Conservation (phyloP, 345 rosid species). For the Sonneratia alba region DNA sequence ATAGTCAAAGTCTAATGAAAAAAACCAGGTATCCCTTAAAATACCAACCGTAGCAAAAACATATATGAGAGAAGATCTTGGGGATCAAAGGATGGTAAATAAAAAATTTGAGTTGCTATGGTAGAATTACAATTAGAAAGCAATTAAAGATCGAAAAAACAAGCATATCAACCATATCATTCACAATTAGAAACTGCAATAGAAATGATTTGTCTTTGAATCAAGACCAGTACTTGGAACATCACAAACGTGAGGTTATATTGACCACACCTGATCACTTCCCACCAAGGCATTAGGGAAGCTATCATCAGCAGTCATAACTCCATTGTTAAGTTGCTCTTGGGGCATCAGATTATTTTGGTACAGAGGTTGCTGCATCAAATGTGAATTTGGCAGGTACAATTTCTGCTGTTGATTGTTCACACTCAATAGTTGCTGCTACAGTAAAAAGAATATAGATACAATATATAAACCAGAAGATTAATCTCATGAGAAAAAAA, state of each 20-base stretch:
- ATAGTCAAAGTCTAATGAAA: background rate
- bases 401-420: slow-evolving; percentile 30
- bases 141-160: background rate
- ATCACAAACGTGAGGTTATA: background rate
- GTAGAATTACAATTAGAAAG: background rate
- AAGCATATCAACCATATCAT: background rate
- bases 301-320: slow-evolving; percentile 31
- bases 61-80: background rate
- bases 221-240: background rate
- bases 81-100: background rate
- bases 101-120: background rate
- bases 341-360: slow-evolving; percentile 33
- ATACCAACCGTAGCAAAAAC: background rate
- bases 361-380: slow-evolving; percentile 39
- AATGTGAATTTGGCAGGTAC: slow-evolving; percentile 29
- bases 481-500: background rate
- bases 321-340: slow-evolving; percentile 31
- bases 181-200: background rate
- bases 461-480: background rate
- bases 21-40: background rate
- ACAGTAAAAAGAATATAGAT: slow-evolving; percentile 16
- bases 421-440: slow-evolving; percentile 33
- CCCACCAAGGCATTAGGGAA: slow-evolving; percentile 26
- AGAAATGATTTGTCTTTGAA: background rate
- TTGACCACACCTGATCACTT: background rate